Evolutionary conservation across 495 filamentous ascomycete genomes (phyloP).

Genomic region (Schizothecium vesticola): DNA sequence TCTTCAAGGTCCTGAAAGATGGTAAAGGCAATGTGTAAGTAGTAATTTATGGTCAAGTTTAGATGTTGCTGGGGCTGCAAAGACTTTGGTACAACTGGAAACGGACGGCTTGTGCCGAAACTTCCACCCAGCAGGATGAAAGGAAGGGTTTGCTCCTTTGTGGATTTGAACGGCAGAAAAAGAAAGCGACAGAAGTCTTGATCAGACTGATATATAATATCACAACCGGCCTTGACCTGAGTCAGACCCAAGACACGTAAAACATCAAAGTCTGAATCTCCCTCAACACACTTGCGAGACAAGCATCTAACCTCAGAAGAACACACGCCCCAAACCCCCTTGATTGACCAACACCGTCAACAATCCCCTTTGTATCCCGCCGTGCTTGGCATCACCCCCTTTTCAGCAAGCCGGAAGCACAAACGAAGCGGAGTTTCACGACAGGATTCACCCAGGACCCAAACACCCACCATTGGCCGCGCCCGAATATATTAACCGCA

Average conservation of each 20-base stretch:
- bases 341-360: background rate
- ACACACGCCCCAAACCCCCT: background rate
- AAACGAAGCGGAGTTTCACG: background rate
- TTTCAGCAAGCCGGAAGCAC: background rate
- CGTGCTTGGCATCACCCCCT: background rate
- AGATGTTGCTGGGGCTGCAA: background rate
- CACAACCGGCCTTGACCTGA: background rate
- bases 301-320: background rate
- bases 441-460: background rate
- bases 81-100: background rate
- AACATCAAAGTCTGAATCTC: background rate
- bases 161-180: background rate
- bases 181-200: background rate
- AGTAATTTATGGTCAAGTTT: too few species aligned
- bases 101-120: background rate
- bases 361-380: background rate
- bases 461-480: background rate
- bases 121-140: background rate
- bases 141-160: background rate
- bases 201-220: background rate
- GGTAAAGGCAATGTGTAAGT: too few species aligned
- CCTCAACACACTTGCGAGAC: background rate
- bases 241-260: background rate
- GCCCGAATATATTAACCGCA: background rate
- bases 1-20: too few species aligned